phyloP scores from a whole-genome alignment of 371 early-diverging fungal genomes.

The Rhizomucor pusillus region DNA sequence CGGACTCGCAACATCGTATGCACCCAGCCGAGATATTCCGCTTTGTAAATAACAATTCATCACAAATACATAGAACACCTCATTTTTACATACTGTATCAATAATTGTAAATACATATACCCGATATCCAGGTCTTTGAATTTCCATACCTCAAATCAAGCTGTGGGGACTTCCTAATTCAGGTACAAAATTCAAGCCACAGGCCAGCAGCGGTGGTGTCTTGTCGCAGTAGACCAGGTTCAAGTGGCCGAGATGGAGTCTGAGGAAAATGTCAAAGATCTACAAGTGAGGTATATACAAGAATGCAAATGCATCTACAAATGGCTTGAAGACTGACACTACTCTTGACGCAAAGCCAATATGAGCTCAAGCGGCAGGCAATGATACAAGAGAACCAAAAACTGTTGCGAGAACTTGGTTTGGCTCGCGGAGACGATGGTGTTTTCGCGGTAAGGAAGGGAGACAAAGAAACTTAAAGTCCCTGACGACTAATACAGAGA shows the following conservation, averaged over 20 bases:
- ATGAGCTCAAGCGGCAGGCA: conserved; percentile 37
- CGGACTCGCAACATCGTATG: no score
- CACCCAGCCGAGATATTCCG: no score
- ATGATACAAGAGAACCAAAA: conserved; percentile 40
- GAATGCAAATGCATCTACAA: not conserved
- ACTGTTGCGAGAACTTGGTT: conserved; percentile 35
- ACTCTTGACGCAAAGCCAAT: conserved; percentile 19
- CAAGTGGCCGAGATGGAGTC: not conserved
- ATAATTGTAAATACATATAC: no score
- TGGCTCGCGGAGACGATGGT: conserved; percentile 7
- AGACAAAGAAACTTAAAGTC: conserved; percentile 4
- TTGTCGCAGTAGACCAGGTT: not conserved
- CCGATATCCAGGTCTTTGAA: no score
- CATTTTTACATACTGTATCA: no score
- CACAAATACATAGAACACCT: no score
- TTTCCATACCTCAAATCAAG: no score
- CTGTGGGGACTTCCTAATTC: no score
- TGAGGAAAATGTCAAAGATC: not conserved
- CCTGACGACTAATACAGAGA: not conserved
- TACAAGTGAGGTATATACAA: not conserved
- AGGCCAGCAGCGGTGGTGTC: not conserved
- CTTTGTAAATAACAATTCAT: no score
- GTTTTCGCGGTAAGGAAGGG: not conserved
- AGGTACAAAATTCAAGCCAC: no score
- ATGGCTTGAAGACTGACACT: not conserved